Percentiles rank a stretch among this genome's conserved stretches.
These are phyloP conservation scores for Gamarada debralockiae DNA, from an alignment of 495 filamentous ascomycete genomes.

Conservation along the genomic window DNA sequence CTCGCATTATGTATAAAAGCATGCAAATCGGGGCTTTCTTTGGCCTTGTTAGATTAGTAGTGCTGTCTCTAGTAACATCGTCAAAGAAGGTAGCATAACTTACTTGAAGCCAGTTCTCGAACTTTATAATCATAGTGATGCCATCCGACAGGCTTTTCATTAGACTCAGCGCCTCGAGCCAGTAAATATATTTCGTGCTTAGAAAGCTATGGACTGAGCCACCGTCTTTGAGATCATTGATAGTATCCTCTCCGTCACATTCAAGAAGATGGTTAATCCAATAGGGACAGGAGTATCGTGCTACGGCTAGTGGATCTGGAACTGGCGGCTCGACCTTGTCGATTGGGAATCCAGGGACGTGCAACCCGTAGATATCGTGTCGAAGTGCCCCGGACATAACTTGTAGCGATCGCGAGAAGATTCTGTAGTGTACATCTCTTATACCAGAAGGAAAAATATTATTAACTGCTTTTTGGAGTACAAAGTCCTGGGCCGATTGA, in stretches of 20 bases:
- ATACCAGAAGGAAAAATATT: conserved; percentile 23
- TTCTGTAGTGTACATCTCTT: conserved; percentile 12
- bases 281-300: conserved; percentile 4
- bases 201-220: conserved; percentile 15
- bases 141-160: conserved; percentile 6
- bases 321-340: conserved; percentile 5
- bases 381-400: not conserved
- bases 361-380: conserved; percentile 1
- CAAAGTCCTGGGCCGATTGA: conserved; percentile 31
- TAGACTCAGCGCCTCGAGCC: conserved; percentile 2
- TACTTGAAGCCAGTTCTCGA: conserved; percentile 16
- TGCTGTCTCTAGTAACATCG: not conserved
- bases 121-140: conserved; percentile 11
- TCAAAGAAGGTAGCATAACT: not conserved
- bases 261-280: conserved; percentile 18
- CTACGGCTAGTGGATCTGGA: not conserved
- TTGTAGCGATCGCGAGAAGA: conserved; percentile 1
- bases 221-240: too few relatives aligned
- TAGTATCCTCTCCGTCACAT: not conserved
- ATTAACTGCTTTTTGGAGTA: conserved; percentile 19
- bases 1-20: conserved; percentile 30
- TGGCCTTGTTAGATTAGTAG: not conserved
- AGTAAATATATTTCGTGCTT: not conserved
- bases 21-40: not conserved
- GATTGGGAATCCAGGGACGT: not conserved